phyloP scores from a whole-genome alignment of 164 flowering plant genomes.

The Houttuynia cordata region DNA sequence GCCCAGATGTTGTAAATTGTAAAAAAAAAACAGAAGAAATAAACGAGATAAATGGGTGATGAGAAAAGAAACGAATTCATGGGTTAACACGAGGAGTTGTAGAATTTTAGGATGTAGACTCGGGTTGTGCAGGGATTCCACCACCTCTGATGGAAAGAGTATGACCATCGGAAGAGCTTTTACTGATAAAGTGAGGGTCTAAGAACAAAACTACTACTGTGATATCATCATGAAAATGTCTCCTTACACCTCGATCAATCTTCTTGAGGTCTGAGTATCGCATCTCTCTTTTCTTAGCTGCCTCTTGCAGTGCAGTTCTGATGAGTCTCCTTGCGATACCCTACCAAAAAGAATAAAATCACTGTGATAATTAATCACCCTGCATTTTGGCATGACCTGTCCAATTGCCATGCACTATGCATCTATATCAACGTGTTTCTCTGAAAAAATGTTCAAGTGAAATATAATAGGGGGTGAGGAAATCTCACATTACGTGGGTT shows the following conservation, averaged over 20 bases:
- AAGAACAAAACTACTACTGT: constrained; percentile 70
- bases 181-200: constrained; percentile 38
- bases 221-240: constrained; percentile 92
- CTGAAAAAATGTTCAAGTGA: too few relatives aligned
- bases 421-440: too few relatives aligned
- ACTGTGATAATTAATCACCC: too few relatives aligned
- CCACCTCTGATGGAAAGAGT: constrained; percentile 44
- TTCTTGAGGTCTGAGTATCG: constrained; percentile 80
- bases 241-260: constrained; percentile 72
- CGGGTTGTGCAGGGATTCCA: constrained; percentile 13
- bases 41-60: not conserved
- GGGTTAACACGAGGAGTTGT: not conserved
- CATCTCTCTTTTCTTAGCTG: constrained; percentile 87
- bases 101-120: constrained; percentile 6
- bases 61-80: not conserved
- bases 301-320: constrained; percentile 64
- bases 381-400: too few relatives aligned
- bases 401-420: too few relatives aligned
- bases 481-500: constrained; percentile 59
- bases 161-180: constrained; percentile 30
- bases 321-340: constrained; percentile 72
- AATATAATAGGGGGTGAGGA: not conserved
- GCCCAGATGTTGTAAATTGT: not conserved
- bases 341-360: constrained; percentile 24
- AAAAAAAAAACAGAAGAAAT: not conserved